Conservation (phyloP, 768 basidiomycete genomes). For the Leccinellum luteum region DNA sequence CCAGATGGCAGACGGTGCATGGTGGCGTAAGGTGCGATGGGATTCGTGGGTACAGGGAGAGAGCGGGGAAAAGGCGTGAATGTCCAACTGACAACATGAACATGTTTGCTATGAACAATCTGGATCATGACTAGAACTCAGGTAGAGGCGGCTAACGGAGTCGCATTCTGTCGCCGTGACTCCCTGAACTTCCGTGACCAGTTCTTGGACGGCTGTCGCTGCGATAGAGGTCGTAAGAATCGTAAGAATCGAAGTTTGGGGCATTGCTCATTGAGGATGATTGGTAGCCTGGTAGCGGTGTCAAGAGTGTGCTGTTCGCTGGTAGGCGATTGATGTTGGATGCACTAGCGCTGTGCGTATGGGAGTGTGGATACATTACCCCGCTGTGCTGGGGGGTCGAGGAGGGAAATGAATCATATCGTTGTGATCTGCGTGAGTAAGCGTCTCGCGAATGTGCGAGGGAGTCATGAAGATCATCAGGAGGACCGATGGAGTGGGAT, state of each 20-base stretch:
- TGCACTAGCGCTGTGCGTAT: slow-evolving; percentile 22
- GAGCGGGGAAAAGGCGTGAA: background rate
- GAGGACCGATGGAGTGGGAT: slow-evolving; percentile 1
- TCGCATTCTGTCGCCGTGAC: slow-evolving; percentile 24
- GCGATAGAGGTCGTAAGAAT: slow-evolving; percentile 39
- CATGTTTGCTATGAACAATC: slow-evolving; percentile 7
- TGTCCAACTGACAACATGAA: background rate
- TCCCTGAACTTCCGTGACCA: slow-evolving; percentile 33
- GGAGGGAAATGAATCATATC: slow-evolving; percentile 22
- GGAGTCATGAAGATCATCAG: slow-evolving; percentile 22
- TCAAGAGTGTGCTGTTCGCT: slow-evolving; percentile 65
- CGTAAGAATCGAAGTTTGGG: slow-evolving; percentile 16
- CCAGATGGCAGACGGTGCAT: background rate
- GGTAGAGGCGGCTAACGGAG: slow-evolving; percentile 15
- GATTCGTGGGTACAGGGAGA: background rate
- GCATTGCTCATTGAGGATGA: slow-evolving; percentile 33
- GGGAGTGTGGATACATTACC: slow-evolving; percentile 22
- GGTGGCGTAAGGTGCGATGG: slow-evolving; percentile 2
- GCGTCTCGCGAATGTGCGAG: slow-evolving; percentile 14
- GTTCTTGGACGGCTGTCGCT: slow-evolving; percentile 40
- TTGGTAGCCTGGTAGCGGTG: slow-evolving; percentile 64
- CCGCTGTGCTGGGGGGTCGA: slow-evolving; percentile 15
- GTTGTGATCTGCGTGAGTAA: slow-evolving; percentile 28
- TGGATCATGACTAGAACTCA: slow-evolving; percentile 8
- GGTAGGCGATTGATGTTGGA: slow-evolving; percentile 43